Percentiles rank a stretch among this genome's conserved stretches.
Evolutionary conservation across 139 green algal species (phyloP).

Genomic region (Tetradesmus lagerheimii): DNA sequence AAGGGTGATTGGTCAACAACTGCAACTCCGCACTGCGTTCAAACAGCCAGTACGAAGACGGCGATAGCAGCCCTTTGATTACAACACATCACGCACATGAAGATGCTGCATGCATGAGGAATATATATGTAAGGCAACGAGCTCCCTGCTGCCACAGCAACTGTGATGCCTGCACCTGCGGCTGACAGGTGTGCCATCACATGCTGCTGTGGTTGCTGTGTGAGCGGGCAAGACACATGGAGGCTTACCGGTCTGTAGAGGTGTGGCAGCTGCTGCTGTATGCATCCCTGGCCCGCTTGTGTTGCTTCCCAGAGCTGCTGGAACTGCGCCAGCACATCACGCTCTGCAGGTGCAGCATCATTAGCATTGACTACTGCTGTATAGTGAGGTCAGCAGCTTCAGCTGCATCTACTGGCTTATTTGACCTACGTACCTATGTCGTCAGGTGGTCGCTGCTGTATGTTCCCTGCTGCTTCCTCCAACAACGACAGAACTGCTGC

Average conservation of each 20-base stretch:
- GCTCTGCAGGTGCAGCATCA: background rate
- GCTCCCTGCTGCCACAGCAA: background rate
- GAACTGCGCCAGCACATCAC: conserved; percentile 5
- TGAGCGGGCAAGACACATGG: background rate
- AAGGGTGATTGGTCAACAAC: background rate
- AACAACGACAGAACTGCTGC: conserved; percentile 3
- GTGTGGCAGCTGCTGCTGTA: background rate
- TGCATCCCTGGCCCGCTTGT: background rate
- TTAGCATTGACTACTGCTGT: background rate
- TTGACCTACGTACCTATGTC: background rate
- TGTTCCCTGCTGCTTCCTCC: background rate
- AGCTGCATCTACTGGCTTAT: background rate
- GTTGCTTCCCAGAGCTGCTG: conserved; percentile 22
- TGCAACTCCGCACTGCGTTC: background rate
- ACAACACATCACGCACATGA: background rate
- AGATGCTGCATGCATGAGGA: background rate
- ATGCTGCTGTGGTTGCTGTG: background rate
- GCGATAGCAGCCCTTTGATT: too few species aligned
- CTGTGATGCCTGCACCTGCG: too few species aligned
- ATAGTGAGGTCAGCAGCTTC: background rate
- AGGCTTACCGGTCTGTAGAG: conserved; percentile 1
- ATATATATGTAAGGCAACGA: background rate
- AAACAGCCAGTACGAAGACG: background rate
- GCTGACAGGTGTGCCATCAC: background rate
- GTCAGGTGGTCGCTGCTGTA: background rate